Conservation (phyloP, 2,329 filamentous ascomycete species). For the Fonsecaea pedrosoi region DNA sequence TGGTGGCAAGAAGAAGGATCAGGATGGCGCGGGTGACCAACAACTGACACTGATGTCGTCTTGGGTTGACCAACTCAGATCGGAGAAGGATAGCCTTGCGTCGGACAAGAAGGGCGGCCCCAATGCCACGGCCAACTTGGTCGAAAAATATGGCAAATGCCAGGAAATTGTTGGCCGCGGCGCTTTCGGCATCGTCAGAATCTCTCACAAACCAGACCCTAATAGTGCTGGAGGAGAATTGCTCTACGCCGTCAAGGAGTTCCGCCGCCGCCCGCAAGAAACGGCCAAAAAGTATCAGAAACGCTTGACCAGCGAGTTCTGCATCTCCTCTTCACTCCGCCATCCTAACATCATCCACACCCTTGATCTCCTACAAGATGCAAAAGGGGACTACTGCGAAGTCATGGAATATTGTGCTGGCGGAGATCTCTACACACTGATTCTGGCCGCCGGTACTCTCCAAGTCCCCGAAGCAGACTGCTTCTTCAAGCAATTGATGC, state of each 20-base stretch:
- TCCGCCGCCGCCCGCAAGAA: constrained; percentile 90
- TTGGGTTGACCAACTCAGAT: constrained; percentile 93
- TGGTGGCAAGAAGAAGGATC: constrained; percentile 77
- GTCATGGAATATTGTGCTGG: constrained; percentile 99
- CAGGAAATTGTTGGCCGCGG: constrained; percentile 96
- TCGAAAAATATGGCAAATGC: constrained; percentile 98
- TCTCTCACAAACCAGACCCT: constrained; percentile 92
- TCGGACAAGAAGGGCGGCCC: constrained; percentile 78
- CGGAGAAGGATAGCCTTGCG: constrained; percentile 78
- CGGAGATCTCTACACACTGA: constrained; percentile 91
- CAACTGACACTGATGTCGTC: constrained; percentile 91
- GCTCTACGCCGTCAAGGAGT: constrained; percentile 97
- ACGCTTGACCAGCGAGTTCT: constrained; percentile 94
- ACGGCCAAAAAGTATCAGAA: constrained; percentile 98
- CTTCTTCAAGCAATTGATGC: constrained; percentile 99
- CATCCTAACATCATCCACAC: constrained; percentile 99
- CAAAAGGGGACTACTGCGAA: constrained; percentile 97
- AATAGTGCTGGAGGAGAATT: constrained; percentile 79
- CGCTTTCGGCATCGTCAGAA: constrained; percentile 95
- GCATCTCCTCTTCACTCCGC: constrained; percentile 93
- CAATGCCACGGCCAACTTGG: constrained; percentile 77
- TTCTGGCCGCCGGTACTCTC: constrained; percentile 88
- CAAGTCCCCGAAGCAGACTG: constrained; percentile 94
- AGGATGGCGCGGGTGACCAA: constrained; percentile 64
- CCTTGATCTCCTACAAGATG: constrained; percentile 89